A percentile compares a stretch with the other conserved stretches of the same genome.
Evolutionary conservation across 2,329 filamentous ascomycete species (phyloP).

Genomic region (Thielaviopsis populi): DNA sequence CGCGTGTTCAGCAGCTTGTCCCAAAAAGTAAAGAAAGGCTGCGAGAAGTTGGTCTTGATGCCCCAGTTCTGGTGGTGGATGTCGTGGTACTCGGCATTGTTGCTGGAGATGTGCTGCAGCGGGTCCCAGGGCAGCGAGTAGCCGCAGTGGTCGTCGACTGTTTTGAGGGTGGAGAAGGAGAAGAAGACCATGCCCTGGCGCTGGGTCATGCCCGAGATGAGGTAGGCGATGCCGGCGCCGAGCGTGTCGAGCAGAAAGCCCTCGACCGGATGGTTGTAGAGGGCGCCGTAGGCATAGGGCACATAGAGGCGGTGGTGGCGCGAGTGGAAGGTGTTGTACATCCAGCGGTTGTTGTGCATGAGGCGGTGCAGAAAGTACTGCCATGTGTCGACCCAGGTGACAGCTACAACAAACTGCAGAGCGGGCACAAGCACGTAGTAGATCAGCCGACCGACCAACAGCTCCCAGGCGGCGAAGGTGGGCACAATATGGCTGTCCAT

Average conservation of each 20-base stretch:
- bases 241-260: conserved; percentile 86
- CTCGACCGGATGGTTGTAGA: conserved; percentile 94
- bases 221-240: conserved; percentile 71
- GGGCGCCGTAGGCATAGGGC: conserved; percentile 87
- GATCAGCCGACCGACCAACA: conserved; percentile 55
- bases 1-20: conserved; percentile 68
- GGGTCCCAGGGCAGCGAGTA: conserved; percentile 95
- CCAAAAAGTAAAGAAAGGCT: conserved; percentile 94
- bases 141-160: conserved; percentile 93
- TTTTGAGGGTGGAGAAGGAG: conserved; percentile 79
- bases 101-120: conserved; percentile 76
- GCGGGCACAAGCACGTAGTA: conserved; percentile 67
- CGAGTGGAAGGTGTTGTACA: conserved; percentile 89
- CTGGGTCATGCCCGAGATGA: conserved; percentile 65
- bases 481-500: conserved; percentile 44
- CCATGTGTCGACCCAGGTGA: conserved; percentile 81
- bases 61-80: conserved; percentile 99
- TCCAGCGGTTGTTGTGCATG: conserved; percentile 96
- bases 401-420: conserved; percentile 60
- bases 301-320: conserved; percentile 95
- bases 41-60: conserved; percentile 88
- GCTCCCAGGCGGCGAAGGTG: conserved; percentile 72
- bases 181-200: conserved; percentile 86
- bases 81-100: conserved; percentile 94
- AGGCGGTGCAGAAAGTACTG: conserved; percentile 93